phyloP scores from a whole-genome alignment of 1,284 basidiomycete species.

The Calocybe gambosa region DNA sequence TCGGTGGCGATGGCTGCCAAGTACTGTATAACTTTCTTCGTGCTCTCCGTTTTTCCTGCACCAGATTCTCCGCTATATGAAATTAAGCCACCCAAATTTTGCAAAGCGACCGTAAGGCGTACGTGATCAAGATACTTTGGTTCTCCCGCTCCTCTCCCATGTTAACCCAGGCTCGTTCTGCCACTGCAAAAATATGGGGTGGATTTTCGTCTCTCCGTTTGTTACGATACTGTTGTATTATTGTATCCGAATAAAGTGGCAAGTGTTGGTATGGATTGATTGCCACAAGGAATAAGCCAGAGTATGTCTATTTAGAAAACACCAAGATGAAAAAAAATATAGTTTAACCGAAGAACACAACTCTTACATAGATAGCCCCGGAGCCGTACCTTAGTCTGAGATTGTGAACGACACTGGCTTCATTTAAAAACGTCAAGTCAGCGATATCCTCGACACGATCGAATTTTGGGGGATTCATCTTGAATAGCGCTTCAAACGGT shows the following conservation, averaged over 20 bases:
- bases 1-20: constrained; percentile 95
- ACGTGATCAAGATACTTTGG: constrained; percentile 98
- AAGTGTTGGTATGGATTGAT: constrained; percentile 96
- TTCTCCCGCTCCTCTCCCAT: constrained; percentile 98
- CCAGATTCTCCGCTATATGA: constrained; percentile 87
- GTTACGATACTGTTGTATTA: constrained; percentile 89
- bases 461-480: constrained; percentile 99
- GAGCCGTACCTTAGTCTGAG: constrained; percentile 87
- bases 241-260: constrained; percentile 90
- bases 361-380: constrained; percentile 88
- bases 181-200: constrained; percentile 96
- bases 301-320: constrained; percentile 68
- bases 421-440: constrained; percentile 96
- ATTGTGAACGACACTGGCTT: constrained; percentile 98
- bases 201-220: constrained; percentile 92
- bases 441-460: constrained; percentile 98
- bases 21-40: constrained; percentile 99
- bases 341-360: constrained; percentile 1
- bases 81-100: constrained; percentile 9
- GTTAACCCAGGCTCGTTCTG: constrained; percentile 96
- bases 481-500: constrained; percentile 74
- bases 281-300: constrained; percentile 94
- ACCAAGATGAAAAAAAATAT: constrained; percentile 1
- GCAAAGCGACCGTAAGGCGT: constrained; percentile 27
- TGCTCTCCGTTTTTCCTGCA: constrained; percentile 99